Conservation (phyloP, 2,329 filamentous ascomycete species). For the Metarhizium rileyi region DNA sequence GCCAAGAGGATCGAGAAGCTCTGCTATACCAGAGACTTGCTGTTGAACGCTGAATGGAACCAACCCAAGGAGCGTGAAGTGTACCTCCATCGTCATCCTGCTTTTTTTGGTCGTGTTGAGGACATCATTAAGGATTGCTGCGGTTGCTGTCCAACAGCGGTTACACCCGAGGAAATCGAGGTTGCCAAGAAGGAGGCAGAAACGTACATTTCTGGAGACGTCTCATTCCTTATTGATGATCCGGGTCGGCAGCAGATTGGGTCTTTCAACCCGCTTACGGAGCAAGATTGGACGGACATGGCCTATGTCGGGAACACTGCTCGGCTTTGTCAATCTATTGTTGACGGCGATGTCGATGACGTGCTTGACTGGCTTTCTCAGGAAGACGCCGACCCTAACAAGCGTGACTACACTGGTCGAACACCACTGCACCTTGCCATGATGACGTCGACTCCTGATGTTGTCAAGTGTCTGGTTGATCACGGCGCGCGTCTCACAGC, state of each 20-base stretch:
- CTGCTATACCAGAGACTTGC: constrained; percentile 69
- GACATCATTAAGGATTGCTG: constrained; percentile 77
- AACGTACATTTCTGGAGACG: constrained; percentile 63
- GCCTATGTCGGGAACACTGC: constrained; percentile 76
- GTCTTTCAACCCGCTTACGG: constrained; percentile 70
- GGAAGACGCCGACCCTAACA: constrained; percentile 60
- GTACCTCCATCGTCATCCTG: constrained; percentile 73
- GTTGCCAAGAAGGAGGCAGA: constrained; percentile 62
- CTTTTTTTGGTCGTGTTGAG: constrained; percentile 68
- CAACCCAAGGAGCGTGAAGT: constrained; percentile 64
- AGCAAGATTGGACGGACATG: constrained; percentile 85
- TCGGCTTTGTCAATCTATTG: constrained; percentile 69
- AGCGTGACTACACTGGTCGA: constrained; percentile 68
- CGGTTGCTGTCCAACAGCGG: constrained; percentile 61
- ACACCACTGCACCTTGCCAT: constrained; percentile 71
- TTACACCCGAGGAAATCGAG: constrained; percentile 62
- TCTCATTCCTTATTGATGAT: constrained; percentile 70
- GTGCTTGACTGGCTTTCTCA: constrained; percentile 61
- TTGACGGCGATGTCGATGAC: constrained; percentile 60
- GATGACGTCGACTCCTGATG: constrained; percentile 55
- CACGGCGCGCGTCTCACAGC: constrained; percentile 63
- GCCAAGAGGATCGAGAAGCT: constrained; percentile 72
- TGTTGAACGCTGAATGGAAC: constrained; percentile 85
- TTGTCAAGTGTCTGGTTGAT: constrained; percentile 64
- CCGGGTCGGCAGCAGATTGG: constrained; percentile 65